Evolutionary conservation across 2,329 filamentous ascomycete species (phyloP).

Genomic region (Fusarium dlaminii): DNA sequence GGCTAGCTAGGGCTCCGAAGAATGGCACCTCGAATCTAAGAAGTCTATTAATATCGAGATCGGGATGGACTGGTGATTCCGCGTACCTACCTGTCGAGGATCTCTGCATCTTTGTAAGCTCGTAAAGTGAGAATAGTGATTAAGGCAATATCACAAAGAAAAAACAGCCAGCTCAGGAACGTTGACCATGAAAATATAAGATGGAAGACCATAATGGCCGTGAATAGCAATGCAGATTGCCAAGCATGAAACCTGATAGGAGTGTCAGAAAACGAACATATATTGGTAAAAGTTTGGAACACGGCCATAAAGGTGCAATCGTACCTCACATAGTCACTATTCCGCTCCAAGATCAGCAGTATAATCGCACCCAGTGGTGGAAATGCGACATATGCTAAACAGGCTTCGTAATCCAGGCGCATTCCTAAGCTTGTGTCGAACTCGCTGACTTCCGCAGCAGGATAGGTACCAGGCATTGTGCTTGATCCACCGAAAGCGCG

Average conservation of each 20-base stretch:
- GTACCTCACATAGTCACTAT: constrained; percentile 95
- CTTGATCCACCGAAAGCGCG: constrained; percentile 36
- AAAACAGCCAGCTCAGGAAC: constrained; percentile 84
- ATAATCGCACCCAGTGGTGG: constrained; percentile 88
- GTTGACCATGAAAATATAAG: constrained; percentile 86
- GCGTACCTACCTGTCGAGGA: constrained; percentile 69
- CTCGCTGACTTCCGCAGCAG: constrained; percentile 70
- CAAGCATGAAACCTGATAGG: constrained; percentile 88
- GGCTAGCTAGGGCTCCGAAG: constrained; percentile 85
- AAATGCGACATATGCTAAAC: constrained; percentile 84
- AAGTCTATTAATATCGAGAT: background rate
- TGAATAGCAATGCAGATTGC: constrained; percentile 89
- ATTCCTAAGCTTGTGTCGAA: constrained; percentile 93
- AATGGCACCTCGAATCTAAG: constrained; percentile 84
- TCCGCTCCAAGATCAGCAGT: constrained; percentile 85
- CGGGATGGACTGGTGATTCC: background rate
- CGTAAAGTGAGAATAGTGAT: constrained; percentile 80
- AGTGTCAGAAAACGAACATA: constrained; percentile 11
- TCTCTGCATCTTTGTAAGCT: constrained; percentile 85
- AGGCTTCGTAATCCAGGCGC: constrained; percentile 88
- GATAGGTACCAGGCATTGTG: constrained; percentile 51
- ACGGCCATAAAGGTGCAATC: constrained; percentile 34
- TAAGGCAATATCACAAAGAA: constrained; percentile 77
- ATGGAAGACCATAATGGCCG: constrained; percentile 78
- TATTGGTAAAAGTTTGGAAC: background rate